Base-by-base conservation (phyloP, 176 grass and related monocot species). In the Cenchrus purpureus region DNA sequence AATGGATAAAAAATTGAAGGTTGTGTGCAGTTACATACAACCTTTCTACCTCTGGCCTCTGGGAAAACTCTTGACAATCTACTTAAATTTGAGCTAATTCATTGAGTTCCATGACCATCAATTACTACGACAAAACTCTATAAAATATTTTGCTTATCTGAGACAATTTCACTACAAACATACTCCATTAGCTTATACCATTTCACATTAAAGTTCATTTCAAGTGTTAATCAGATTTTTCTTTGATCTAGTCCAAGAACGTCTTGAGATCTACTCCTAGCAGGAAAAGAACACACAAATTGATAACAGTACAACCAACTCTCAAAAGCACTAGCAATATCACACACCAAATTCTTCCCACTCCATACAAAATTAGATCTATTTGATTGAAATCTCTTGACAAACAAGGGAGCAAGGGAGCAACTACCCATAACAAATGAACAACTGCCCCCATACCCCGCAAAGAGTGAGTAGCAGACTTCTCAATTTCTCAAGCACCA, bases 131-230 rank as follows among this genome's bases (percentile, higher is more conserved):
- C 40, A 65, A 57, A 65, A 66, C 22, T n/a, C 61, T 34, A 58
- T 34, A 78, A 10, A 4, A 56, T 73, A 43, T 57, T 28, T n/a
- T 12, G 32, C 22, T 59, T 88, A 42, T 32, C 80, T 11, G 20
- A 32, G 55, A n/a, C 32, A 50, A 51, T 28, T 74, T 79, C 22
- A 57, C 31, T 65, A 57, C 58, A 84, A 71, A 44, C 11, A 76
- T 63, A 62, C 29, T 77, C 45, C 46, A 63, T 79, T 11, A 69
- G 31, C 22, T 48, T 66, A 67, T 7, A 7, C 2, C 10, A 51
- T 83, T 83, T 83, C 8, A 55, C 58, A 79, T 40, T 19, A 83
- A 54, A 62, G 37, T 57, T 73, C 66, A 56, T 46, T n/a, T 12
- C 73, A 52, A 65, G 11, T 34, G 5, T 68, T 12, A 5, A 60